Evolutionary conservation across 345 rosid genomes (phyloP), one percentile per base, ranked within the genome.

Genomic region (Ceriops decandra): DNA sequence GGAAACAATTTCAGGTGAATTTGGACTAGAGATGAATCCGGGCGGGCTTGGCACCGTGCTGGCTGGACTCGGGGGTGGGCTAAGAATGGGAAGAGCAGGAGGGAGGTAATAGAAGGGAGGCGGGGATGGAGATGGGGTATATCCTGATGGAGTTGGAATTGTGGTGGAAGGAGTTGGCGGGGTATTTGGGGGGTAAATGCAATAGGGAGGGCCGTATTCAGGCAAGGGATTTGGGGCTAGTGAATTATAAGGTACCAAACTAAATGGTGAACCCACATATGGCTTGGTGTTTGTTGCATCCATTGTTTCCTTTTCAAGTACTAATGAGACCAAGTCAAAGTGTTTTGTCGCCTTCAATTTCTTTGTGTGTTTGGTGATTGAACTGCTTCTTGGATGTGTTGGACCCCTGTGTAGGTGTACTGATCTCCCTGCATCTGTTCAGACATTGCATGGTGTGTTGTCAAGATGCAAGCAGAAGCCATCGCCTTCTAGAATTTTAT

Each of bases 181-280:
- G 72, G 80, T 81, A 51, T 61, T 66, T 19, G 91, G 90, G 27
- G 92, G 91, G 68, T 77, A 67, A 72, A 72, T 46, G 28, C 96
- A 90, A 66, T 65, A 75, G 11, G 91, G 88, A 77, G 92, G 82
- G 68, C 86, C 58, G 65, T 74, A 78, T 71, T 60, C 69, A 35
- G 92, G 83, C 51, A 77, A 78, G 7, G 85, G 69, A 62, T 68
- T 65, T 20, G 91, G 91, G 3, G 87, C 59, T 17, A 87, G 74
- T 11, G 89, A 80, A 28, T 83, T 91, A 47, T 78, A 79, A 15
- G 96, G 90, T 36, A 91, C 84, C 65, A 88, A 64, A 68, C 83
- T 67, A 67, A 82, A 84, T 21, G 88, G 87, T 30, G 96, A 81
- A 64, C 82, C 79, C 20, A 88, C 84, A 33, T 83, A 76, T 19